Evolutionary conservation across 495 filamentous ascomycete genomes (phyloP).

Genomic region (Aspergillus leporis): DNA sequence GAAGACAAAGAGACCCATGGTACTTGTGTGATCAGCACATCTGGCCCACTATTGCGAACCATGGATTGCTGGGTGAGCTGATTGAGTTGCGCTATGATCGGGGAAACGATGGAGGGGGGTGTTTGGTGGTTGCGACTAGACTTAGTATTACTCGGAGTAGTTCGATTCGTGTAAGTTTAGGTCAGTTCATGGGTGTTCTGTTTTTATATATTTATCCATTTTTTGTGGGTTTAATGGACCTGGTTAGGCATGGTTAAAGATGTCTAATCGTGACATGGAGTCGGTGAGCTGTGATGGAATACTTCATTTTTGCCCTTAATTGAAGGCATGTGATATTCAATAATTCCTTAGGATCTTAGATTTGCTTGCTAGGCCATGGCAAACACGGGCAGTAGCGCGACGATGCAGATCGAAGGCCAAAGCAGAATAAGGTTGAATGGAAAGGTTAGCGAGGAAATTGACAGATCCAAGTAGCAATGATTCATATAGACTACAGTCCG

Average conservation of each 20-base stretch:
- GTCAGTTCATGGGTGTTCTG: too few relatives aligned
- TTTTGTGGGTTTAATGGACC: too few relatives aligned
- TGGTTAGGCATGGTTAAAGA: too few relatives aligned
- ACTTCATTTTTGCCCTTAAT: background rate
- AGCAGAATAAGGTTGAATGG: background rate
- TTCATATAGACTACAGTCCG: too few relatives aligned
- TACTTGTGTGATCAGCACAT: background rate
- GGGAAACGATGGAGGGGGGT: background rate
- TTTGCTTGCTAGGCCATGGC: background rate
- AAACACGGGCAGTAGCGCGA: background rate
- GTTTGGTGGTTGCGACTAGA: background rate
- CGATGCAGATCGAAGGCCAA: background rate
- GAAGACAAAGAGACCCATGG: background rate
- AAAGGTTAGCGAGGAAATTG: background rate
- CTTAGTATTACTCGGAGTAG: too few relatives aligned
- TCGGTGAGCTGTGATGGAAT: too few relatives aligned
- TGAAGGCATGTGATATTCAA: background rate
- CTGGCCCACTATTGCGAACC: background rate
- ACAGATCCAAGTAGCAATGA: too few relatives aligned
- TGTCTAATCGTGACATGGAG: too few relatives aligned
- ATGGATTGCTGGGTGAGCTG: background rate
- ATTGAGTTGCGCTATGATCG: background rate
- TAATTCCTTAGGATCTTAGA: background rate
- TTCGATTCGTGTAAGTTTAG: background rate
- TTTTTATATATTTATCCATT: too few relatives aligned